Base-by-base conservation (phyloP, 805 yeast species). In the Candida odintsovae region DNA sequence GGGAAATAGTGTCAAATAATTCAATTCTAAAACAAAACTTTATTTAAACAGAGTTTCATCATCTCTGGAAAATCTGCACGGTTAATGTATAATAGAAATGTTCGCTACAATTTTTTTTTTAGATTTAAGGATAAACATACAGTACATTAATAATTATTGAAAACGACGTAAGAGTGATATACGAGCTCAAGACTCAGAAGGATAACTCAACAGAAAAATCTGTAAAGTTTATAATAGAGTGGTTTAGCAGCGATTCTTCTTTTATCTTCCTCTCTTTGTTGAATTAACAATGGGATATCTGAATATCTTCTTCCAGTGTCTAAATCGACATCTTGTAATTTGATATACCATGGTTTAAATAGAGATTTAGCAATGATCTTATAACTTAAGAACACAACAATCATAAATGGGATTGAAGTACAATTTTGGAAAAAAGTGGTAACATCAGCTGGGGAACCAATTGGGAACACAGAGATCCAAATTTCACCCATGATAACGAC, bases 381-480 rank as follows among this genome's bases (percentile, higher is more conserved):
- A 46, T 56, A 55, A 6, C 38, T 4, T 6, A 53, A 7, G 18
- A 71, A 48, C 42, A 73, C 65, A 16, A 74, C 71, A 20, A 72
- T 65, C 55, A 55, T 50, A 23, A 58, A 40, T 37, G 62, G 62
- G 20, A 70, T 68, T 31, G 75, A 72, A 45, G 74, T 58, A 54
- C 69, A 71, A 39, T 67, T 61, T 52, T 64, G 64, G 61, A 75
- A 70, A 59, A 73, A 72, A 15, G 50, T 52, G 20, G 45, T 48
- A 13, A 65, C 68, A 33, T 58, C 54, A 15, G 70, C 61, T 10
- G 48, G 37, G 15, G 50, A 50, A 1, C 55, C 75, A 40, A 80
- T 59, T 48, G 96, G 96, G 73, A 72, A 86, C 41, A 86, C 68
- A 4, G 94, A 90, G 50, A 83, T 73, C 88, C 90, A 88, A 69